Percentiles rank a stretch among this genome's conserved stretches.
Conservation (phyloP, 164 flowering plant species). For the Vitis labrusca region DNA sequence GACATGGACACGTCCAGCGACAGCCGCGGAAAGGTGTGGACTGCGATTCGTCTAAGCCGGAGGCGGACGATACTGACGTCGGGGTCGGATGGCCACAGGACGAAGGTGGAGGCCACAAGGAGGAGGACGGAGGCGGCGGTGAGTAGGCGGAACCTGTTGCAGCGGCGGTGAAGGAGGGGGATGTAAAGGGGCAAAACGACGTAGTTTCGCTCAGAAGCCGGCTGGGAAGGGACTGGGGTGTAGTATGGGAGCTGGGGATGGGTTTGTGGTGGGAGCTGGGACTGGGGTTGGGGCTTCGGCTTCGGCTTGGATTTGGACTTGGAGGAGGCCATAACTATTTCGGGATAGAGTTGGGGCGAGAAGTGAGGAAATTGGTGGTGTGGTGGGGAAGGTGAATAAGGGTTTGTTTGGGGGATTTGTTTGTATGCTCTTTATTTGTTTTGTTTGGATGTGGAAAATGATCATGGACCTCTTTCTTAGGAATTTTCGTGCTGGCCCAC, state of each 20-base stretch:
- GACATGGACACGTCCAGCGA: slow-evolving; percentile 53
- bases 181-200: slow-evolving; percentile 34
- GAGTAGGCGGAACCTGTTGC: background rate
- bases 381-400: too few species aligned
- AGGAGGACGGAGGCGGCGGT: slow-evolving; percentile 21
- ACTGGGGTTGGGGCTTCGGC: too few species aligned
- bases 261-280: background rate
- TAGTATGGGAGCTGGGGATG: slow-evolving; percentile 1
- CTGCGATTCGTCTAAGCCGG: slow-evolving; percentile 32
- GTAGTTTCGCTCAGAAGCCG: slow-evolving; percentile 24
- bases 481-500: too few species aligned
- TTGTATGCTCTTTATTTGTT: too few species aligned
- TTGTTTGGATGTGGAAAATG: too few species aligned
- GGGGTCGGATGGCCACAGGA: slow-evolving; percentile 77
- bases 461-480: too few species aligned
- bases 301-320: too few species aligned
- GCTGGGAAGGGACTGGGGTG: slow-evolving; percentile 12
- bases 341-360: too few species aligned
- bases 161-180: slow-evolving; percentile 14
- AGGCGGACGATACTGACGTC: slow-evolving; percentile 48
- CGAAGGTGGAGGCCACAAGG: slow-evolving; percentile 32
- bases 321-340: too few species aligned
- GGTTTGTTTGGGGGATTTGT: too few species aligned
- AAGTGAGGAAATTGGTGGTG: too few species aligned
- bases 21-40: slow-evolving; percentile 42